Conservation (phyloP, 257 asterid species). For the Echites panduratus region DNA sequence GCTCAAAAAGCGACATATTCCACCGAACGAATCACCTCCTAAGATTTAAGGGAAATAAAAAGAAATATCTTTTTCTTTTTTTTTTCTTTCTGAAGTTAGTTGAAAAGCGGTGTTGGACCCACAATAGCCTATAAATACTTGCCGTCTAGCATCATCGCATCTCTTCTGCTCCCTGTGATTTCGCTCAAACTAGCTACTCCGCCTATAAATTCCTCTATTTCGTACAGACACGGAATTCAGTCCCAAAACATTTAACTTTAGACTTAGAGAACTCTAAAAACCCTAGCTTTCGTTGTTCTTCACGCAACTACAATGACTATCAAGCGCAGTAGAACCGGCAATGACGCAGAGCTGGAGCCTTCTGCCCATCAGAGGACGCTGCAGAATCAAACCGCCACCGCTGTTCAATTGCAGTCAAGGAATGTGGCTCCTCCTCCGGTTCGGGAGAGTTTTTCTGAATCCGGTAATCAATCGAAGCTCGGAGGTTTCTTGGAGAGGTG, state of each 20-base stretch:
- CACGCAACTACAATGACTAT: background rate
- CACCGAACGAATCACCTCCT: constrained; percentile 5
- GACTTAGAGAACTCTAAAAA: background rate
- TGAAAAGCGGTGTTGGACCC: constrained; percentile 6
- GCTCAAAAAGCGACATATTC: background rate
- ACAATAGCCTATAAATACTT: constrained; percentile 10
- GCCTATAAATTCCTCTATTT: background rate
- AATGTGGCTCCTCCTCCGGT: constrained; percentile 16
- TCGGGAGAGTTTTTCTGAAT: constrained; percentile 3
- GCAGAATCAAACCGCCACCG: background rate
- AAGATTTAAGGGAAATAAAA: too few species aligned
- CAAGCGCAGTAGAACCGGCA: constrained; percentile 12
- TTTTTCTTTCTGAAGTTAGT: background rate
- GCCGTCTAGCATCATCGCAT: constrained; percentile 1
- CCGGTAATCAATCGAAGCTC: constrained; percentile 14
- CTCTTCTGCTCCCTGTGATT: background rate
- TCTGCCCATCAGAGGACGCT: background rate
- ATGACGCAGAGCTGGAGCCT: background rate
- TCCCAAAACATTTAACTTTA: background rate
- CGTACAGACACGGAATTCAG: constrained; percentile 11
- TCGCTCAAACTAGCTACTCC: background rate
- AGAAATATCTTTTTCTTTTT: too few species aligned
- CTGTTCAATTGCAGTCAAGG: background rate
- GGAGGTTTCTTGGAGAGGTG: constrained; percentile 41
- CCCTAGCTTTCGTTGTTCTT: background rate